Conservation (phyloP, 2,329 filamentous ascomycete species). For the Pseudogymnoascus sp. region DNA sequence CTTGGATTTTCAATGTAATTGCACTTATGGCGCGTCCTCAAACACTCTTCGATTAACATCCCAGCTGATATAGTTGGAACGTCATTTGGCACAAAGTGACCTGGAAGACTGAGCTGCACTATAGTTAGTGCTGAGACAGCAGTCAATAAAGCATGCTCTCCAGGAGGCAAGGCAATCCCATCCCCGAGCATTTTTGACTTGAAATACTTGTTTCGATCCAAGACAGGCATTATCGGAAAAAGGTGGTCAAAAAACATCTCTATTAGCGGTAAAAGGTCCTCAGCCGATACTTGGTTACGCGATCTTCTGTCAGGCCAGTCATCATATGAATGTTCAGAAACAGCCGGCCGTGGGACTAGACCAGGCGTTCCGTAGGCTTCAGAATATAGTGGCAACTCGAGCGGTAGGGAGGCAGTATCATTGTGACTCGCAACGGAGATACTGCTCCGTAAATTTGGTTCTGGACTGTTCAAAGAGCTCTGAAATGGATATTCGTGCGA, state of each 20-base stretch:
- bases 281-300: not conserved
- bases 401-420: not conserved
- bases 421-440: not conserved
- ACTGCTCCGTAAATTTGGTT: not conserved
- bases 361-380: not conserved
- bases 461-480: not conserved
- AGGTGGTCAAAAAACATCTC: constrained; percentile 46
- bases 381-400: not conserved
- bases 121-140: constrained; percentile 1
- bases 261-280: not conserved
- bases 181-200: not conserved
- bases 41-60: constrained; percentile 24
- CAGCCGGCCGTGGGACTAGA: not conserved
- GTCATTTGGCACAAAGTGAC: not conserved
- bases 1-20: constrained; percentile 24
- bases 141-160: not conserved
- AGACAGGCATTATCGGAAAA: constrained; percentile 50
- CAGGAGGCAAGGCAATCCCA: not conserved
- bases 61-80: constrained; percentile 2
- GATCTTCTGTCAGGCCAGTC: not conserved
- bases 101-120: constrained; percentile 5
- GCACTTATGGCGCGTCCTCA: constrained; percentile 21
- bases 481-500: not conserved
- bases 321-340: not conserved
- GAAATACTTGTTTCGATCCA: constrained; percentile 30